Evolutionary conservation across 805 yeast species (phyloP).

Genomic region (Metschnikowia reukaufii): DNA sequence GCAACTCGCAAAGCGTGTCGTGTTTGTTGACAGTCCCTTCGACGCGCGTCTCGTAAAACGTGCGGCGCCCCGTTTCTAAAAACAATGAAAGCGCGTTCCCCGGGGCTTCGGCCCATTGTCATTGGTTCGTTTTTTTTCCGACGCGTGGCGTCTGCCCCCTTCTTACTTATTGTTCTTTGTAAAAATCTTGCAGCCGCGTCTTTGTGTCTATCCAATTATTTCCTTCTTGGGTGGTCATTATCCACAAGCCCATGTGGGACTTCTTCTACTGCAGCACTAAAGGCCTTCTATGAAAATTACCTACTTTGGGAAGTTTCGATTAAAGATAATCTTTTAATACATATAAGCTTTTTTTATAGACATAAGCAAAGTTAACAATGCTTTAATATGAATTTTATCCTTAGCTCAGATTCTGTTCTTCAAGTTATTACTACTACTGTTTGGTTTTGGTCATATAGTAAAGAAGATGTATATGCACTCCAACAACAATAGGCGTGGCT

Average conservation of each 20-base stretch:
- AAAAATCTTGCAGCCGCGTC: not conserved
- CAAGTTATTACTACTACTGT: too few species aligned
- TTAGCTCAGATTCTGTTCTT: too few species aligned
- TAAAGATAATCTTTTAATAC: too few species aligned
- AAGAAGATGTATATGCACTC: too few species aligned
- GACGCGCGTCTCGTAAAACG: constrained; percentile 12
- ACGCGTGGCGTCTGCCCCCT: not conserved
- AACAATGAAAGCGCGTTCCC: constrained; percentile 2
- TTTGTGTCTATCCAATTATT: not conserved
- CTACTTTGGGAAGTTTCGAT: too few species aligned
- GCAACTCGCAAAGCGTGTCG: constrained; percentile 5
- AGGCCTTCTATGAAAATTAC: too few species aligned
- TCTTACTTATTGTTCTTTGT: not conserved
- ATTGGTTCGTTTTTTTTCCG: not conserved
- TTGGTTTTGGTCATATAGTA: too few species aligned
- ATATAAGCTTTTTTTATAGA: not conserved
- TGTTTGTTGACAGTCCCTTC: constrained; percentile 13
- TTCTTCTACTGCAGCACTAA: not conserved
- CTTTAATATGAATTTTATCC: too few species aligned
- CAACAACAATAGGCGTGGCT: too few species aligned
- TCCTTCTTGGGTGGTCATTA: not conserved
- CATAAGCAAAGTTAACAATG: not conserved
- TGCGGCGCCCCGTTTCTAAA: not conserved
- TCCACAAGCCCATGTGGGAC: not conserved
- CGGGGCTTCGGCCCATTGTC: not conserved